Evolutionary conservation across 176 grass and related monocot genomes (phyloP).

Genomic region (Aegilops tauschii): DNA sequence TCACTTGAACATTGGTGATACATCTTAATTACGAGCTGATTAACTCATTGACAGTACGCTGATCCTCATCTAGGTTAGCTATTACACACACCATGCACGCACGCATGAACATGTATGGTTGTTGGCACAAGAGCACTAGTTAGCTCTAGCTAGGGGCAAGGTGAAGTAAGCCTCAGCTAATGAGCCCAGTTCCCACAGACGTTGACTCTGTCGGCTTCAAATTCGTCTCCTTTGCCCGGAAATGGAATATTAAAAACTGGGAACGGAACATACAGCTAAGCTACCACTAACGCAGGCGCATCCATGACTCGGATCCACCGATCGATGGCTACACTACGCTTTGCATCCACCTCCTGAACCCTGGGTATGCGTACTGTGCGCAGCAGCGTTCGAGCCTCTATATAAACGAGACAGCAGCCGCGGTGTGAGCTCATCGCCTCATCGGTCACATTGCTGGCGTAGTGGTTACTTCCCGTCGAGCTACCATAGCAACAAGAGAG

Average conservation of each 20-base stretch:
- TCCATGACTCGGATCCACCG: too few relatives aligned
- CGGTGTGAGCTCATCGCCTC: slow-evolving; percentile 40
- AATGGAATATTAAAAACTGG: slow-evolving; percentile 44
- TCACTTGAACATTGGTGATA: too few relatives aligned
- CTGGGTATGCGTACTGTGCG: not conserved
- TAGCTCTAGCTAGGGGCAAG: not conserved
- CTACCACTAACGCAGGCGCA: too few relatives aligned
- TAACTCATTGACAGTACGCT: not conserved
- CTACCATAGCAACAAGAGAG: too few relatives aligned
- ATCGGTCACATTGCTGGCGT: slow-evolving; percentile 8
- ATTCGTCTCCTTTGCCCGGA: too few relatives aligned
- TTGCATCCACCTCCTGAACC: not conserved
- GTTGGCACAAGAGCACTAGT: too few relatives aligned
- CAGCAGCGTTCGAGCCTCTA: slow-evolving; percentile 26
- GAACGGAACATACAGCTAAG: slow-evolving; percentile 25
- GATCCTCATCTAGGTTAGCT: not conserved
- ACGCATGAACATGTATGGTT: too few relatives aligned
- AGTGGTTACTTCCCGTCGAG: too few relatives aligned
- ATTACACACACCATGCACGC: not conserved
- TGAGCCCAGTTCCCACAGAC: not conserved
- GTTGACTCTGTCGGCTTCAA: slow-evolving; percentile 9
- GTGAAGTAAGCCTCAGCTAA: slow-evolving; percentile 11
- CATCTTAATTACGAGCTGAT: not conserved
- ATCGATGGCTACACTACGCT: slow-evolving; percentile 7
- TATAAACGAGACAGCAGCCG: slow-evolving; percentile 39